Percentiles rank a stretch among this genome's conserved stretches.
Evolutionary conservation across 2,329 filamentous ascomycete genomes (phyloP).

Genomic region (Scortechinia acanthostroma): DNA sequence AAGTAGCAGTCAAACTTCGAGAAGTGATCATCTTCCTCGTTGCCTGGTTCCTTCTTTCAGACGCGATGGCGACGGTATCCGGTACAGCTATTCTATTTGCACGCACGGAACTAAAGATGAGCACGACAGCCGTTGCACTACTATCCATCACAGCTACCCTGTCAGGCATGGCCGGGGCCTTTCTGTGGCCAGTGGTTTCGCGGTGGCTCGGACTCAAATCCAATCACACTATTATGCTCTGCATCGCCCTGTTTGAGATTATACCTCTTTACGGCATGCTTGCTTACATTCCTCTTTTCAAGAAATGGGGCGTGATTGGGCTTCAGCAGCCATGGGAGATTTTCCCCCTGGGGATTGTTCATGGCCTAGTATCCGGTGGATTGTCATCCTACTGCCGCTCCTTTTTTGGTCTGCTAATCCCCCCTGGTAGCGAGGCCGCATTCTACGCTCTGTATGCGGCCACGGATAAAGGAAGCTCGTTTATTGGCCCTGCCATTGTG

Average conservation of each 20-base stretch:
- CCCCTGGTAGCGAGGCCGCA: constrained; percentile 85
- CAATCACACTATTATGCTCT: constrained; percentile 84
- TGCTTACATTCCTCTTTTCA: constrained; percentile 77
- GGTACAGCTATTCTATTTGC: constrained; percentile 93
- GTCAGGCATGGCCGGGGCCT: constrained; percentile 78
- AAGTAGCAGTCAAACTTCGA: constrained; percentile 64
- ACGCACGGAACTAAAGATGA: constrained; percentile 87
- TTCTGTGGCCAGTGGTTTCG: constrained; percentile 79
- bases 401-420: constrained; percentile 87
- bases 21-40: constrained; percentile 75
- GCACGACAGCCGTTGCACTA: constrained; percentile 76
- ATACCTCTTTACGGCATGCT: constrained; percentile 88
- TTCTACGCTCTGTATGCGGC: constrained; percentile 97
- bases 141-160: constrained; percentile 90
- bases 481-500: constrained; percentile 91
- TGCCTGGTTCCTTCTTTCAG: constrained; percentile 90
- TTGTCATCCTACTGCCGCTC: constrained; percentile 86
- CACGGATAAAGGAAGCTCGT: constrained; percentile 88
- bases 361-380: constrained; percentile 90
- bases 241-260: constrained; percentile 81
- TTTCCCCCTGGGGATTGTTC: constrained; percentile 84
- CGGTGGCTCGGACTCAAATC: constrained; percentile 63
- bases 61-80: constrained; percentile 88
- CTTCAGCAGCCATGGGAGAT: constrained; percentile 96
- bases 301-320: constrained; percentile 68